Base-by-base conservation (phyloP, 768 basidiomycete species). In the Suillus cothurnatus region DNA sequence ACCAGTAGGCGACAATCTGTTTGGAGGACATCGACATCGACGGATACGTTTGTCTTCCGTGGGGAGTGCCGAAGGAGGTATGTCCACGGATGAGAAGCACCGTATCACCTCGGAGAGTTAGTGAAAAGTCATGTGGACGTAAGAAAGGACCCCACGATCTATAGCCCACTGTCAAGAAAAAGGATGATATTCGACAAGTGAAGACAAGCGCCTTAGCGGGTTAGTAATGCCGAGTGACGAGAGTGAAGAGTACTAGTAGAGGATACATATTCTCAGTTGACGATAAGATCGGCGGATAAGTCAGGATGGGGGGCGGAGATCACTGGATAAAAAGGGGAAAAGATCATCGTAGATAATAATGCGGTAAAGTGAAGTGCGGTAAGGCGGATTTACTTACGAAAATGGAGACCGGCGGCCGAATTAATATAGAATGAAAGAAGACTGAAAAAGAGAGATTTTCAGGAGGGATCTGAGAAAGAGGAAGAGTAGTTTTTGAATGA, bases 281-380 rank as follows among this genome's bases (percentile, higher is more conserved):
- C 74, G 75, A 77, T 64, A 67, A 76, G 75, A 76, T 76, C 75
- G 75, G 76, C 75, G 73, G 74, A 77, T 74, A 77, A 74, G 73
- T 75, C 70, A 77, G 32, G 45, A n/a, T 66, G 68, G 57, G 68
- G 57, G 47, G 45, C 36, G 71, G 71, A 63, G 26, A 64, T 64
- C 61, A 58, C 6, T 61, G 26, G 21, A 39, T 69, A 14, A 47
- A 71, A 66, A 49, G 38, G 69, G 74, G 47, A 76, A 65, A 77
- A 69, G 75, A 76, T 76, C 75, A 77, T 72, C 74, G 72, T 71
- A 58, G 66, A 55, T 61, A 64, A 56, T 21, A 15, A 68, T 69
- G 68, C 66, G 73, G 74, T 62, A 68, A 68, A 69, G 26, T 34
- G 11, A 14, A 5, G 55, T 63, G 57, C 68, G 61, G 68, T 62